These are phyloP conservation scores for Ophiostoma triangulosporum DNA, from an alignment of 2,329 filamentous ascomycete genomes.

Conservation along the genomic window DNA sequence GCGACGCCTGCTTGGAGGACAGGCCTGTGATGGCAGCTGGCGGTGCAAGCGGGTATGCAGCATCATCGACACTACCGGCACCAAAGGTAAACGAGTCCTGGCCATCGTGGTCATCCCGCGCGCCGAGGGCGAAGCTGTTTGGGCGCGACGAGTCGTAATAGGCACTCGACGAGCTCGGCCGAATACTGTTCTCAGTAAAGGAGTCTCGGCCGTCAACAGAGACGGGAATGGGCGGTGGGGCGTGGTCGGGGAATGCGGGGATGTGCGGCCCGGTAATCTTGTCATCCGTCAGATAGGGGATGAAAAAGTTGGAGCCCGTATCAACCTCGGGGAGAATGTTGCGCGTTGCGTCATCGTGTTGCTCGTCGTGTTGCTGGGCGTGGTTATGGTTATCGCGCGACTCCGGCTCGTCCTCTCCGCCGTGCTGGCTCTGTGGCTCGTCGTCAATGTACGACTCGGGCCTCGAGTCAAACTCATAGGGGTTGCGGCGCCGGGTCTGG, in stretches of 20 bases:
- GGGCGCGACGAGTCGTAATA: conserved; percentile 30
- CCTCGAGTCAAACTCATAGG: conserved; percentile 16
- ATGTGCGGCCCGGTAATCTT: conserved; percentile 6
- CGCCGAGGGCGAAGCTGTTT: conserved; percentile 26
- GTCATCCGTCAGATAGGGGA: conserved; percentile 31
- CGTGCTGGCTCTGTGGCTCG: background rate
- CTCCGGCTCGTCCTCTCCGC: conserved; percentile 13
- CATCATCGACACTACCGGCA: conserved; percentile 11
- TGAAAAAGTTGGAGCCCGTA: conserved; percentile 34
- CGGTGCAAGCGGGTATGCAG: background rate
- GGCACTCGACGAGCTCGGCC: conserved; percentile 23
- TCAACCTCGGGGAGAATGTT: conserved; percentile 36
- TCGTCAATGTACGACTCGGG: conserved; percentile 15
- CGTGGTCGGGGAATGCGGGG: conserved; percentile 31
- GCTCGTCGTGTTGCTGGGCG: background rate
- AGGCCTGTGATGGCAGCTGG: conserved; percentile 20
- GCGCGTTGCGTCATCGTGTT: conserved; percentile 3
- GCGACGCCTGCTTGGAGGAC: conserved; percentile 33
- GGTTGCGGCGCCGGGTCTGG: background rate
- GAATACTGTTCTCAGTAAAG: conserved; percentile 20
- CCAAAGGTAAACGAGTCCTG: conserved; percentile 28
- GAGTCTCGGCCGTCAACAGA: conserved; percentile 11
- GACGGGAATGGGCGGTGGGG: conserved; percentile 35
- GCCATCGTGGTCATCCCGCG: conserved; percentile 24
- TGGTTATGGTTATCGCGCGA: too few relatives aligned